These are phyloP conservation scores for Berberis thunbergii DNA, from an alignment of 164 flowering plant genomes.

Conservation along the genomic window DNA sequence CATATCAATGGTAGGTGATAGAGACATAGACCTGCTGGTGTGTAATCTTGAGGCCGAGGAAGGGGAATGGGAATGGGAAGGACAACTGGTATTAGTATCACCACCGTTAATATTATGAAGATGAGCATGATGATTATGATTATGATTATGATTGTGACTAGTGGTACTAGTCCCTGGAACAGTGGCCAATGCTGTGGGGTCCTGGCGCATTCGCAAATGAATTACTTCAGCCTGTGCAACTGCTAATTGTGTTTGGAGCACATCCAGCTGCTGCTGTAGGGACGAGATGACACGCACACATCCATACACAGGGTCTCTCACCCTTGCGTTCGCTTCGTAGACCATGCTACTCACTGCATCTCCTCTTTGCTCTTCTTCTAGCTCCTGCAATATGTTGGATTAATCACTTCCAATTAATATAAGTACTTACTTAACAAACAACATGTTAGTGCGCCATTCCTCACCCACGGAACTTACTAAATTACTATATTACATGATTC, in stretches of 20 bases:
- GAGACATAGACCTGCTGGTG: constrained; percentile 25
- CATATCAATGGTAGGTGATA: constrained; percentile 13
- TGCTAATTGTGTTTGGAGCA: constrained; percentile 61
- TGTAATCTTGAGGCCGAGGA: constrained; percentile 18
- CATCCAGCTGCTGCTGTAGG: constrained; percentile 56
- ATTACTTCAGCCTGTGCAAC: constrained; percentile 74
- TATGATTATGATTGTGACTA: background rate
- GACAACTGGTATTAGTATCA: too few relatives aligned
- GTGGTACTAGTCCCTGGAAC: background rate
- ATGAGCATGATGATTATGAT: too few relatives aligned
- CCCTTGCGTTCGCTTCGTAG: constrained; percentile 80
- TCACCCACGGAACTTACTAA: too few relatives aligned
- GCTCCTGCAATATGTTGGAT: constrained; percentile 30
- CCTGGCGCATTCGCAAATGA: constrained; percentile 48
- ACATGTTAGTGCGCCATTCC: too few relatives aligned
- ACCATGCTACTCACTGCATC: constrained; percentile 87
- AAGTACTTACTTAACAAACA: too few relatives aligned
- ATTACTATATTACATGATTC: too few relatives aligned
- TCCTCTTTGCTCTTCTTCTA: constrained; percentile 53
- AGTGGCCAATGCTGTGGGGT: constrained; percentile 5
- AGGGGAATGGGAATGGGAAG: constrained; percentile 15
- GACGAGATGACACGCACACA: constrained; percentile 85
- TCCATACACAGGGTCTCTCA: constrained; percentile 78
- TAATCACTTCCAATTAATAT: too few relatives aligned
- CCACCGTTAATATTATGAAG: too few relatives aligned